These are phyloP conservation scores for Sicyos baderoa DNA, from an alignment of 306 rosid genomes.

Conservation along the genomic window DNA sequence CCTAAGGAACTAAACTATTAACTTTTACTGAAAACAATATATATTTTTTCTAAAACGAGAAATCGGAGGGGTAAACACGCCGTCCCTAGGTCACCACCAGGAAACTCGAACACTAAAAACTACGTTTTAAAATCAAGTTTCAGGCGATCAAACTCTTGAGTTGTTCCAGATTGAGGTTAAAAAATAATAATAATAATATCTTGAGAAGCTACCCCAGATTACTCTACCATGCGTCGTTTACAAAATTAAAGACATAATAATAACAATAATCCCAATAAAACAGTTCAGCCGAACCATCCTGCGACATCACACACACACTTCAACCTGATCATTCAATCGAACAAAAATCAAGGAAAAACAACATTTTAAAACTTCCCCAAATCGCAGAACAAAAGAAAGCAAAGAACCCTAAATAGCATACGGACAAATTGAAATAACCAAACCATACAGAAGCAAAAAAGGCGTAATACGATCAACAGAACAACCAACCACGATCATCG, in stretches of 20 bases:
- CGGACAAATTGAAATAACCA: neutral
- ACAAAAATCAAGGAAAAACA: neutral
- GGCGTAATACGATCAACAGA: neutral
- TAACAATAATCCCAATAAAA: neutral
- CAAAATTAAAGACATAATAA: slow-evolving; percentile 6
- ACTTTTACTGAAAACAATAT: no score
- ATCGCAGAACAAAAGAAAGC: neutral
- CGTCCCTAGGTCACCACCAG: no score
- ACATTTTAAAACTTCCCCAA: neutral
- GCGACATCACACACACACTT: neutral
- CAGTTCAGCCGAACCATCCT: neutral
- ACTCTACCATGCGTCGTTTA: neutral
- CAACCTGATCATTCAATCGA: neutral
- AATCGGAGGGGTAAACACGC: no score
- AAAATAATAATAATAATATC: neutral
- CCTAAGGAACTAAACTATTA: neutral
- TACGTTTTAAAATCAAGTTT: neutral
- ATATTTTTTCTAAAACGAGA: no score
- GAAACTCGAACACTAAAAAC: neutral
- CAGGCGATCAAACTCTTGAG: neutral
- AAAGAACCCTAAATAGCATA: neutral
- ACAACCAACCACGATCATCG: neutral
- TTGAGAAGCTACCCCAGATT: neutral
- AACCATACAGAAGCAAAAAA: neutral
- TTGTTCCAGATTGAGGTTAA: neutral